Evolutionary conservation across 345 rosid species (phyloP).

Genomic region (Ricinus communis): DNA sequence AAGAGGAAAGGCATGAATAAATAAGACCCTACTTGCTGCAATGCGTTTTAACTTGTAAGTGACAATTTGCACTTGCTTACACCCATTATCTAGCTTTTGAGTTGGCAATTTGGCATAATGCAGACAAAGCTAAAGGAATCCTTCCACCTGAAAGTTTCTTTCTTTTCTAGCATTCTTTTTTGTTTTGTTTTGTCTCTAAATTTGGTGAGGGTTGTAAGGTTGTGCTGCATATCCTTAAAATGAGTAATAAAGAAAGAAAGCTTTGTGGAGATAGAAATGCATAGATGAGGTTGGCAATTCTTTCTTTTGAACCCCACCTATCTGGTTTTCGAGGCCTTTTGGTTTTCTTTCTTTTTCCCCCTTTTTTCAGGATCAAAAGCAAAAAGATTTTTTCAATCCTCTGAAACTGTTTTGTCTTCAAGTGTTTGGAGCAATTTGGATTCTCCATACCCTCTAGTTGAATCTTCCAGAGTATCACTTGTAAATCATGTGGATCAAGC

Average conservation of each 20-base stretch:
- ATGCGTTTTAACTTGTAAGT: no score
- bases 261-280: conserved; percentile 10
- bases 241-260: conserved; percentile 27
- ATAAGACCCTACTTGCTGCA: not conserved
- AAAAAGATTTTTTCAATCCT: conserved; percentile 20
- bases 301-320: no score
- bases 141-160: conserved; percentile 23
- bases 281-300: conserved; percentile 1
- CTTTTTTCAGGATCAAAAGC: conserved; percentile 33
- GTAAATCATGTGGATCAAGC: not conserved
- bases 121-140: conserved; percentile 14
- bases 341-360: not conserved
- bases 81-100: conserved; percentile 30
- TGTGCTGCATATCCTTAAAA: conserved; percentile 2
- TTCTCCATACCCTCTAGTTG: conserved; percentile 22
- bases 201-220: conserved; percentile 10
- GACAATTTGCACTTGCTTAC: no score
- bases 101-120: conserved; percentile 37
- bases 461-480: no score
- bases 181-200: conserved; percentile 21
- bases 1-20: not conserved
- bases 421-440: conserved; percentile 36
- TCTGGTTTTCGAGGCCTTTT: not conserved
- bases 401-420: conserved; percentile 42
- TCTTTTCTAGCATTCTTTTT: conserved; percentile 9